Evolutionary conservation across 2,329 filamentous ascomycete species (phyloP).

Genomic region (Cladosporium sp.): DNA sequence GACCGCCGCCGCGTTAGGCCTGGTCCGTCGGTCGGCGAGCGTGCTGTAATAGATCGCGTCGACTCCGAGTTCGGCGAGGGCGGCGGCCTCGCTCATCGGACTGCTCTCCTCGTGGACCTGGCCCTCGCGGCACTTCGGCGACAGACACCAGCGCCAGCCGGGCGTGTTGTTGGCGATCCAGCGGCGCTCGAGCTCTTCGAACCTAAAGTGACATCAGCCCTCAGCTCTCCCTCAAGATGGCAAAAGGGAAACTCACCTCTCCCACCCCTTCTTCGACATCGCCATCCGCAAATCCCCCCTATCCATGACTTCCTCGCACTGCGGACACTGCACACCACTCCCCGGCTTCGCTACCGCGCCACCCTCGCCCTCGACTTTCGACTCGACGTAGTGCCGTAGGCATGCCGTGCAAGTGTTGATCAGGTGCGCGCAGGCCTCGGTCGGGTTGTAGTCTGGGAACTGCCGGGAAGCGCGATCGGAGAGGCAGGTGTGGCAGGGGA

Average conservation of each 20-base stretch:
- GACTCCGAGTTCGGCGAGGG: background rate
- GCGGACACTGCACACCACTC: conserved; percentile 43
- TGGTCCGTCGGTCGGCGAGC: no score
- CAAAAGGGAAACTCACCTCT: conserved; percentile 39
- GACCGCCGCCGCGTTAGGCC: no score
- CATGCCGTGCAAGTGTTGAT: conserved; percentile 33
- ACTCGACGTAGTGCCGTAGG: conserved; percentile 31
- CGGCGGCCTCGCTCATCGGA: background rate
- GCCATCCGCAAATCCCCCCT: conserved; percentile 42
- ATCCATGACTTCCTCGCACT: conserved; percentile 41
- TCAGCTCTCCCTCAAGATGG: background rate
- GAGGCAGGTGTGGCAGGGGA: conserved; percentile 20
- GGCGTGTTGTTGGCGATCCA: conserved; percentile 23
- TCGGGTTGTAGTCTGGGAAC: conserved; percentile 33
- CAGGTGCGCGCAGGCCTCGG: conserved; percentile 30
- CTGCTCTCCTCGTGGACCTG: conserved; percentile 35
- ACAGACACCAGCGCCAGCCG: conserved; percentile 49
- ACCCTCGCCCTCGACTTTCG: conserved; percentile 18
- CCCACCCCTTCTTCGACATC: conserved; percentile 39
- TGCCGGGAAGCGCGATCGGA: conserved; percentile 10
- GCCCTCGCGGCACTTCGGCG: conserved; percentile 44
- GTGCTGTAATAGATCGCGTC: background rate
- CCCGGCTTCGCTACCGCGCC: conserved; percentile 33
- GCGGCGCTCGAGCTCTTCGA: conserved; percentile 26
- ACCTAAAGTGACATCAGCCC: conserved; percentile 25